phyloP scores from a whole-genome alignment of 768 basidiomycete species.

The Mrakia gelida region DNA sequence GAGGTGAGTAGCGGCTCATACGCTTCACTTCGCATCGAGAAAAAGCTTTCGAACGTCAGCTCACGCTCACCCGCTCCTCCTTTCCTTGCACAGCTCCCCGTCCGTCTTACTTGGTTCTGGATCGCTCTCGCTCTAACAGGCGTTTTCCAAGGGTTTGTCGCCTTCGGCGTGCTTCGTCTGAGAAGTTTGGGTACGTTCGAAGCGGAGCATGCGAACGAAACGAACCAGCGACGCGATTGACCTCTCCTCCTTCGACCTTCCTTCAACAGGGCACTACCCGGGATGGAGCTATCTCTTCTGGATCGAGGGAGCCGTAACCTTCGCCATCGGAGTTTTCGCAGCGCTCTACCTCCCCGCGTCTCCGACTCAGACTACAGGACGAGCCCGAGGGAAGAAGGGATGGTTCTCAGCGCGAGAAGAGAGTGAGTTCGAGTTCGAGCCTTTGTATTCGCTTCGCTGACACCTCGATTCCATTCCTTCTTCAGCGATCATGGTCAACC shows the following conservation, averaged over 20 bases:
- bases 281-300: conserved; percentile 32
- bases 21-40: too few species aligned
- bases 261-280: conserved; percentile 30
- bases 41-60: too few species aligned
- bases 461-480: too few species aligned
- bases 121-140: conserved; percentile 28
- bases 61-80: too few species aligned
- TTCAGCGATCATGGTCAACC: too few species aligned
- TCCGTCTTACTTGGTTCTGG: conserved; percentile 54
- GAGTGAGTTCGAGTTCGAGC: conserved; percentile 43
- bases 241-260: too few species aligned
- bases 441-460: too few species aligned
- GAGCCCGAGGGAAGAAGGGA: conserved; percentile 57
- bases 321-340: conserved; percentile 52
- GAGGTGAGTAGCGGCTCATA: not conserved
- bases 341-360: conserved; percentile 60
- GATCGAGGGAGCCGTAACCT: conserved; percentile 50
- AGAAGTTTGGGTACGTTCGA: not conserved
- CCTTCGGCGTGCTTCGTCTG: conserved; percentile 35
- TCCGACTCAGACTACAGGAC: conserved; percentile 61
- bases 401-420: conserved; percentile 70
- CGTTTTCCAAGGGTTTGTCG: conserved; percentile 33
- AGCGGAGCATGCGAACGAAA: too few species aligned
- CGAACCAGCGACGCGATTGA: too few species aligned
- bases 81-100: conserved; percentile 28